These are phyloP conservation scores for Gautieria morchelliformis DNA, from an alignment of 768 basidiomycete genomes.

Conservation along the genomic window DNA sequence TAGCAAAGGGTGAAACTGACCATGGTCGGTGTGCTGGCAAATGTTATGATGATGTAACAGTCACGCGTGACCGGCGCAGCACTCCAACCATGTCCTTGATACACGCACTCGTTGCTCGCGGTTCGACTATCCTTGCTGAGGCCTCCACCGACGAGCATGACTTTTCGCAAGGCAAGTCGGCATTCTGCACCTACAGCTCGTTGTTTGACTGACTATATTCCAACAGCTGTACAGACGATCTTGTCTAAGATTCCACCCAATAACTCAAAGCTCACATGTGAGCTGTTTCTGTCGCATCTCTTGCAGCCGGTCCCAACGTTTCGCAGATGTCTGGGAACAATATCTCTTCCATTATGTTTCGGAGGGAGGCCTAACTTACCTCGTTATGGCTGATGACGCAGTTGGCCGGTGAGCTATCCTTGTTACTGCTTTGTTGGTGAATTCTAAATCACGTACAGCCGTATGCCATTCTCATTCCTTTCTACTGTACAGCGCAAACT, in stretches of 20 bases:
- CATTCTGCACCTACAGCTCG: not conserved
- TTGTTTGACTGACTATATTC: not conserved
- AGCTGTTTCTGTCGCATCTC: constrained; percentile 5
- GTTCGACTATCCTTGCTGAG: constrained; percentile 72
- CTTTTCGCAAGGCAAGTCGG: constrained; percentile 72
- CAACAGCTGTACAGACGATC: constrained; percentile 73
- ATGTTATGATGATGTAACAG: constrained; percentile 21
- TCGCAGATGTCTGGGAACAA: constrained; percentile 86
- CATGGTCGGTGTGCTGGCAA: constrained; percentile 23
- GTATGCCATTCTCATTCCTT: constrained; percentile 93
- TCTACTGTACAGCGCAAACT: constrained; percentile 77
- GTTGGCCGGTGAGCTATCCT: constrained; percentile 60
- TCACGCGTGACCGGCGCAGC: constrained; percentile 21
- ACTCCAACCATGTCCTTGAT: constrained; percentile 38
- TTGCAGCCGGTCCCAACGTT: constrained; percentile 28
- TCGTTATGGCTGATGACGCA: constrained; percentile 92
- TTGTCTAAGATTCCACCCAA: constrained; percentile 93
- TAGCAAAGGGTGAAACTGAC: not conserved
- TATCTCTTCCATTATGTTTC: constrained; percentile 93
- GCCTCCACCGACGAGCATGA: constrained; percentile 72
- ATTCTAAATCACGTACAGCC: constrained; percentile 29
- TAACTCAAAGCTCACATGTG: constrained; percentile 44
- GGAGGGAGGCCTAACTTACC: constrained; percentile 75
- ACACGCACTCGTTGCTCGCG: constrained; percentile 76
- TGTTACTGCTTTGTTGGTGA: not conserved